phyloP scores from a whole-genome alignment of 345 rosid species.

The Trapa bicornis region DNA sequence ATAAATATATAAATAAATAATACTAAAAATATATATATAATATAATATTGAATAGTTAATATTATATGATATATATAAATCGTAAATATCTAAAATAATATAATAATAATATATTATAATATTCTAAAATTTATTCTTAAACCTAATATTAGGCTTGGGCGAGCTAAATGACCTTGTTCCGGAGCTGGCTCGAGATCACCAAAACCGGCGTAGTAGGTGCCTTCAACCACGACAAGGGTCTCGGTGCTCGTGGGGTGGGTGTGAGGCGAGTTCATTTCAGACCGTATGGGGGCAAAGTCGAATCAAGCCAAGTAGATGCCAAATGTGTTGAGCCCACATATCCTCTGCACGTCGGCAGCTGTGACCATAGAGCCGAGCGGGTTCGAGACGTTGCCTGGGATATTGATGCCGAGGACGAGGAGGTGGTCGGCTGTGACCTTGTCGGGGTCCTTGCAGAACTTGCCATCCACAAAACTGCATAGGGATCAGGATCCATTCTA shows the following conservation, averaged over 20 bases:
- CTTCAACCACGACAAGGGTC: conserved; percentile 8
- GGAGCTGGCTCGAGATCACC: conserved; percentile 14
- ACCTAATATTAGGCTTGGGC: no score
- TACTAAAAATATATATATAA: no score
- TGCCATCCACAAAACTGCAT: conserved; percentile 14
- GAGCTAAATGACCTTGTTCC: conserved; percentile 7
- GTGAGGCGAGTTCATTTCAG: conserved; percentile 11
- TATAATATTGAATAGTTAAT: no score
- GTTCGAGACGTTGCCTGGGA: conserved; percentile 9
- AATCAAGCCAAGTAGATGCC: conserved; percentile 12
- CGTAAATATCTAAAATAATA: no score
- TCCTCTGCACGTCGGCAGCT: neutral
- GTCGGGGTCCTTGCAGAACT: conserved; percentile 14
- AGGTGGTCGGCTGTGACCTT: conserved; percentile 8
- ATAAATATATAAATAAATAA: no score
- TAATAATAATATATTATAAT: no score
- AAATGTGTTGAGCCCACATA: conserved; percentile 13
- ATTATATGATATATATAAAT: no score
- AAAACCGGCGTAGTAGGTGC: conserved; percentile 10
- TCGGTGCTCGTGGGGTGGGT: conserved; percentile 13
- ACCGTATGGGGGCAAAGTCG: conserved; percentile 9
- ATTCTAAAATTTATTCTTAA: no score
- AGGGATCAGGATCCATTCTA: no score
- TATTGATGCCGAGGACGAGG: conserved; percentile 4
- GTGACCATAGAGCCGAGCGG: conserved; percentile 15